Conservation (phyloP, 2,329 filamentous ascomycete genomes). For the Botryotinia globosa region DNA sequence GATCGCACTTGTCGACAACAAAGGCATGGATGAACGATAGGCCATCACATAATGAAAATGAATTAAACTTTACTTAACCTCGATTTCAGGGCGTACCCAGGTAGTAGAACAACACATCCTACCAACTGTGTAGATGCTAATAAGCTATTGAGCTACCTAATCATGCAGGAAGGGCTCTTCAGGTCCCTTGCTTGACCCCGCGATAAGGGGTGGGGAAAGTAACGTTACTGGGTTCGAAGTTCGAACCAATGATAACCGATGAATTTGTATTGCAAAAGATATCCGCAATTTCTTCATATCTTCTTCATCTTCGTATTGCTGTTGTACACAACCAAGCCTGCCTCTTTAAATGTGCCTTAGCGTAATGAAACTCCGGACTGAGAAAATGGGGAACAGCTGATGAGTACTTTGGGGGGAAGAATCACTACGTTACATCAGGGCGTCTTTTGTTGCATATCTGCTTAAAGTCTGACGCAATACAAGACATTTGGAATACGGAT, state of each 20-base stretch:
- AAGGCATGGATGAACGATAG: not conserved
- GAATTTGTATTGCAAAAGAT: constrained; percentile 5
- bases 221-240: not conserved
- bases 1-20: not conserved
- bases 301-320: not conserved
- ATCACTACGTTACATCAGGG: constrained; percentile 1
- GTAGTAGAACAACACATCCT: not conserved
- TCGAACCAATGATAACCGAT: not conserved
- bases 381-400: constrained; percentile 5
- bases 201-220: constrained; percentile 7
- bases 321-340: no score
- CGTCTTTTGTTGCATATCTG: constrained; percentile 1
- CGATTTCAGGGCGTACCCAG: not conserved
- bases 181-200: not conserved
- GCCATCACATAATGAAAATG: not conserved
- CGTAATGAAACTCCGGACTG: no score
- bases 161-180: not conserved
- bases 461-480: not conserved
- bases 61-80: not conserved
- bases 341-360: not conserved
- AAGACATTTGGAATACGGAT: not conserved
- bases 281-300: not conserved
- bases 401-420: not conserved
- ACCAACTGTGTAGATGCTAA: not conserved
- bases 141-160: not conserved